Evolutionary conservation across 2,329 filamentous ascomycete species (phyloP).

Genomic region (Fusarium acutatum): DNA sequence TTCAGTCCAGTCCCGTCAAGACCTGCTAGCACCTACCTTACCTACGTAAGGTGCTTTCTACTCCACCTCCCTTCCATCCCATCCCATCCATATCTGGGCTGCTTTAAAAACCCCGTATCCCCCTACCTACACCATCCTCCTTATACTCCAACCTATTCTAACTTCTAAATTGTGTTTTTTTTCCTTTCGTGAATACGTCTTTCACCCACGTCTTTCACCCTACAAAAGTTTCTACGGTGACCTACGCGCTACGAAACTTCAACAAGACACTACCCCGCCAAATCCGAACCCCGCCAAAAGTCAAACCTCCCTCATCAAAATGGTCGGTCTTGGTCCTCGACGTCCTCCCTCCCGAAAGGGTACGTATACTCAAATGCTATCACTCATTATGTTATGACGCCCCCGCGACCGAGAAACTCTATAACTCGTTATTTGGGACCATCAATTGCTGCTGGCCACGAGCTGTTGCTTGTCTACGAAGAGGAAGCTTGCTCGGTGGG

Average conservation of each 20-base stretch:
- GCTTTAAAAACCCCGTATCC: slow-evolving; percentile 38
- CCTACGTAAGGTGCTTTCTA: slow-evolving; percentile 25
- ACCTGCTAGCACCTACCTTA: slow-evolving; percentile 26
- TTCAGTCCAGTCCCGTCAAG: neutral
- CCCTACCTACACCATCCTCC: slow-evolving; percentile 10
- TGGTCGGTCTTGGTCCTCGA: slow-evolving; percentile 62
- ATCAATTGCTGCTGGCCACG: neutral
- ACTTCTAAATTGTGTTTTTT: neutral
- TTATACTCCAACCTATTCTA: neutral
- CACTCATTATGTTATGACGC: neutral
- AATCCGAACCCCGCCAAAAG: slow-evolving; percentile 49
- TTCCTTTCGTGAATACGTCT: neutral
- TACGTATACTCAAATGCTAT: slow-evolving; percentile 54
- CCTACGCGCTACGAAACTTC: slow-evolving; percentile 14
- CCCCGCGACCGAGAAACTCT: neutral
- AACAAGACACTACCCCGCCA: slow-evolving; percentile 47
- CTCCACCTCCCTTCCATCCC: slow-evolving; percentile 38
- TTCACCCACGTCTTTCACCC: neutral
- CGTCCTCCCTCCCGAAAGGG: slow-evolving; percentile 69
- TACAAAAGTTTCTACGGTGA: neutral
- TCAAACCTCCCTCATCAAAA: slow-evolving; percentile 48
- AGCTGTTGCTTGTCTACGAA: slow-evolving; percentile 9
- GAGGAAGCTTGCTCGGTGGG: slow-evolving; percentile 19
- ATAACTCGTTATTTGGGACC: neutral
- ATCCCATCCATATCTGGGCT: slow-evolving; percentile 29